Evolutionary conservation across 768 basidiomycete species (phyloP).

Genomic region (Rhizopogon rudus): DNA sequence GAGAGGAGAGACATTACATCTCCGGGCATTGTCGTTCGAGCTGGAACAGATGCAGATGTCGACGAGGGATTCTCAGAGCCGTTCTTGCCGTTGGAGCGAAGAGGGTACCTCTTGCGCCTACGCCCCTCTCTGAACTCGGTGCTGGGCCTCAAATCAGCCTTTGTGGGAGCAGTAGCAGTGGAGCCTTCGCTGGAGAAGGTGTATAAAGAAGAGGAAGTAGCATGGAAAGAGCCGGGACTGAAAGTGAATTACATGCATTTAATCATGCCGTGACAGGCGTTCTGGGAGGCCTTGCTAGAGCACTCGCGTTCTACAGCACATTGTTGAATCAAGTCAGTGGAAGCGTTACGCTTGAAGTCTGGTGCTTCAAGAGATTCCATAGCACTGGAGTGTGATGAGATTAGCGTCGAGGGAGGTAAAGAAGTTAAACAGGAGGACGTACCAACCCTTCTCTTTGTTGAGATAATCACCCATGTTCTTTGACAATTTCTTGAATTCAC

Average conservation of each 20-base stretch:
- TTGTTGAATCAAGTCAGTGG: constrained; percentile 73
- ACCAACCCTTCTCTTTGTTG: constrained; percentile 92
- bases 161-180: too few species aligned
- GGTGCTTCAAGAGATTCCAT: constrained; percentile 84
- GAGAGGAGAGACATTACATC: constrained; percentile 87
- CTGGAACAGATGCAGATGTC: too few species aligned
- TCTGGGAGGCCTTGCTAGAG: constrained; percentile 59
- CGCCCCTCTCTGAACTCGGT: too few species aligned
- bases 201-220: too few species aligned
- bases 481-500: constrained; percentile 86
- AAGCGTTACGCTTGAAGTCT: constrained; percentile 75
- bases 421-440: constrained; percentile 25
- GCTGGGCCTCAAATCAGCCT: too few species aligned
- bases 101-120: too few species aligned
- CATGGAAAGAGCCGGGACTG: too few species aligned
- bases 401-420: constrained; percentile 13
- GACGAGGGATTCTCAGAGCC: too few species aligned
- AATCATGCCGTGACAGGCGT: too few species aligned
- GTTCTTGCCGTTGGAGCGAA: too few species aligned
- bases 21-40: constrained; percentile 50
- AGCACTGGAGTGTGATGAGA: constrained; percentile 39
- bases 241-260: too few species aligned
- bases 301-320: constrained; percentile 81
- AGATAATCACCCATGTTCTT: constrained; percentile 88
- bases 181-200: too few species aligned